Percentiles rank a stretch among this genome's conserved stretches.
Conservation (phyloP, 139 green algal genomes). For the Chlorella sp. region DNA sequence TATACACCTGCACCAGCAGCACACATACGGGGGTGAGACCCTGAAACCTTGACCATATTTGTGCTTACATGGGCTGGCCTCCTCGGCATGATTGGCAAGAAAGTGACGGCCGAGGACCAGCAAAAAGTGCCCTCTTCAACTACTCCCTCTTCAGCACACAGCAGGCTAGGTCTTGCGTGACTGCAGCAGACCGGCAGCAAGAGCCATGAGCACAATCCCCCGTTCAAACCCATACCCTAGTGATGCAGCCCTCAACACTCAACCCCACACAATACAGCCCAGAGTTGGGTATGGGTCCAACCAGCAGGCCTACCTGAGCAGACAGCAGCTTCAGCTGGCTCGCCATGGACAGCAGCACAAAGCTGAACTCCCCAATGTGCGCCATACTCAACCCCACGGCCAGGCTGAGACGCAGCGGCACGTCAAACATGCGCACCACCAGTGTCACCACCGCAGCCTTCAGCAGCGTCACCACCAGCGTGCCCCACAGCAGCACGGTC, state of each 20-base stretch:
- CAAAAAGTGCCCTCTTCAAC: neutral
- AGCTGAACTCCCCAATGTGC: conserved; percentile 92
- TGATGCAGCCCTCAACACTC: neutral
- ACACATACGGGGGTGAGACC: no score
- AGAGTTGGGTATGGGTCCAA: neutral
- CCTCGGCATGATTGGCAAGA: neutral
- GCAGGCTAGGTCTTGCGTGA: neutral
- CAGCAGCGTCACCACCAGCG: conserved; percentile 60
- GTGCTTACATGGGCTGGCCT: neutral
- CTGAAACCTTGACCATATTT: no score
- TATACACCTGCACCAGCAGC: conserved; percentile 14
- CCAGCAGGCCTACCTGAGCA: conserved; percentile 40
- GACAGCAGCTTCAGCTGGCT: conserved; percentile 68
- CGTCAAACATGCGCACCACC: conserved; percentile 61
- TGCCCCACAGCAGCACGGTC: conserved; percentile 55
- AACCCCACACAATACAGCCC: neutral
- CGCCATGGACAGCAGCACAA: conserved; percentile 88
- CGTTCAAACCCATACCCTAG: neutral
- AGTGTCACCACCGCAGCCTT: conserved; percentile 76
- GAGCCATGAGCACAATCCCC: neutral
- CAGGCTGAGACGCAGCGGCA: conserved; percentile 32
- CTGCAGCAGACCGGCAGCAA: no score
- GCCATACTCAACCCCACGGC: conserved; percentile 84
- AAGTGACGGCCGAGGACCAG: neutral
- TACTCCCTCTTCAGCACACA: neutral